Conservation (phyloP, 2,329 filamentous ascomycete genomes). For the Verticillium nonalfalfae region DNA sequence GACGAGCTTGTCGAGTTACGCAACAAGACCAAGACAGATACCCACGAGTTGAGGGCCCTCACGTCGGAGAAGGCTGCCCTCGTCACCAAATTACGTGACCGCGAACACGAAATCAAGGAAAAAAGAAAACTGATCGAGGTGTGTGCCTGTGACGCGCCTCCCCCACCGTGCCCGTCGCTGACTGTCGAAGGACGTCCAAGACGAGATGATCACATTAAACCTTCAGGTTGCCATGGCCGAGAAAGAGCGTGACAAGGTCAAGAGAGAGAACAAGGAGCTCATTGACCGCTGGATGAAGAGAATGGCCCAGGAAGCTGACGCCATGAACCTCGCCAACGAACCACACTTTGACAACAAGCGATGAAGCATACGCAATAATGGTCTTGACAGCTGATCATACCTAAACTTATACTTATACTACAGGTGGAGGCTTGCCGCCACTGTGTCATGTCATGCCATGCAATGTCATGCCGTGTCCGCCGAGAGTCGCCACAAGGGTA, state of each 20-base stretch:
- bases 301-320: constrained; percentile 80
- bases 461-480: neutral
- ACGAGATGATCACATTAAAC: constrained; percentile 84
- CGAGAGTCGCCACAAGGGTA: constrained; percentile 3
- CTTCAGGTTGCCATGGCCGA: constrained; percentile 84
- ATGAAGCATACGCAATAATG: neutral
- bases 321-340: constrained; percentile 69
- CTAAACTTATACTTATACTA: neutral
- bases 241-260: constrained; percentile 64
- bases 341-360: constrained; percentile 9
- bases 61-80: constrained; percentile 56
- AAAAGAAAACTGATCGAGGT: constrained; percentile 81
- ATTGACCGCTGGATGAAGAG: constrained; percentile 87
- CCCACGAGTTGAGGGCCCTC: constrained; percentile 53
- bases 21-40: constrained; percentile 51
- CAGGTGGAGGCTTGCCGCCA: neutral
- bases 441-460: neutral
- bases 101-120: constrained; percentile 76
- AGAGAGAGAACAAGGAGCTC: constrained; percentile 80
- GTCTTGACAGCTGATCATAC: neutral
- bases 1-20: constrained; percentile 60
- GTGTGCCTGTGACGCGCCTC: neutral
- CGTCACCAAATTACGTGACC: constrained; percentile 64
- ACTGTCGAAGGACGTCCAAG: constrained; percentile 64
- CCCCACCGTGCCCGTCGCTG: neutral